Evolutionary conservation across 352 stramenopile species (phyloP).

Genomic region (Pythium pyrilobum): DNA sequence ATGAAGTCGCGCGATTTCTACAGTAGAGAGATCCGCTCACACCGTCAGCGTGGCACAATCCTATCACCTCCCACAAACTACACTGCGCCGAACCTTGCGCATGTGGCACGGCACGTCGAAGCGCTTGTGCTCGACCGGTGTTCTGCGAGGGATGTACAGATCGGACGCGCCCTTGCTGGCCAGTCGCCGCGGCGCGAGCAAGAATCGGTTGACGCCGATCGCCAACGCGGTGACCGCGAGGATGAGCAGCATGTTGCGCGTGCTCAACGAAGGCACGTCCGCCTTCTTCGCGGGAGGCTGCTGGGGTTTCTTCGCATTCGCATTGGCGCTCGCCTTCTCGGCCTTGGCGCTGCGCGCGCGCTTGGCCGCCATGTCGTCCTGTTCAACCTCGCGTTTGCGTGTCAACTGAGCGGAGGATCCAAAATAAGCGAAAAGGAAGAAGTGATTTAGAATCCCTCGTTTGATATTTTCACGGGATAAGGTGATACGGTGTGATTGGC

Average conservation of each 20-base stretch:
- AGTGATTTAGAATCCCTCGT: too few species aligned
- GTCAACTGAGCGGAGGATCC: too few species aligned
- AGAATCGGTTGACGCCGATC: constrained; percentile 6
- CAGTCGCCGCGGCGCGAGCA: constrained; percentile 2
- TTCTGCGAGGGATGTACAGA: constrained; percentile 15
- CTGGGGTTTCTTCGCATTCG: too few species aligned
- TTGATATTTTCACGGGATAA: too few species aligned
- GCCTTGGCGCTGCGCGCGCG: background rate
- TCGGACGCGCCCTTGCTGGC: background rate
- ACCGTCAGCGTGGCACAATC: too few species aligned
- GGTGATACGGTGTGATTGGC: too few species aligned
- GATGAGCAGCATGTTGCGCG: constrained; percentile 3
- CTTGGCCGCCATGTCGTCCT: constrained; percentile 8
- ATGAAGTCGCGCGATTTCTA: constrained; percentile 46
- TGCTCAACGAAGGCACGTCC: background rate
- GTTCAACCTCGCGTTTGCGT: background rate
- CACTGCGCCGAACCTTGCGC: constrained; percentile 26
- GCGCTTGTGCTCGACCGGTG: constrained; percentile 30
- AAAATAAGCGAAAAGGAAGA: too few species aligned
- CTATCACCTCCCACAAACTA: too few species aligned
- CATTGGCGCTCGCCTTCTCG: background rate
- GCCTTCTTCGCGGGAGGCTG: background rate
- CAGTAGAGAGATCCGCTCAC: background rate
- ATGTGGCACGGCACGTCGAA: constrained; percentile 47
- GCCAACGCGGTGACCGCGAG: constrained; percentile 4